Conservation (phyloP, 1,284 basidiomycete genomes). For the Cryptococcus sp. region DNA sequence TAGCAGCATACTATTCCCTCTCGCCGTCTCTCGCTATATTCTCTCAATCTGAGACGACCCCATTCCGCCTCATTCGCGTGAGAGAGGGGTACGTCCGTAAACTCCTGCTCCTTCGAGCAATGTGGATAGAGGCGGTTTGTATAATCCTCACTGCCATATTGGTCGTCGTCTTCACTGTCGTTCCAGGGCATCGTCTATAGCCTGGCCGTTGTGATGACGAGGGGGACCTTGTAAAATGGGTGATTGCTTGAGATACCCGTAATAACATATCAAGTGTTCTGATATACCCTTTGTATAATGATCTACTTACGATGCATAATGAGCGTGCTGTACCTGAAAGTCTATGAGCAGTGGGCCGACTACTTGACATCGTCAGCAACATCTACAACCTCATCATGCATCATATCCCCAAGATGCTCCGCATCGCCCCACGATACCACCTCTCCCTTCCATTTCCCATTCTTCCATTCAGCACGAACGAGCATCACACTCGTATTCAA, state of each 20-base stretch:
- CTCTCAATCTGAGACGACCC: conserved; percentile 59
- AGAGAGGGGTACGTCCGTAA: conserved; percentile 90
- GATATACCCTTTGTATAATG: no score
- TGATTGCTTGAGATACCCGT: no score
- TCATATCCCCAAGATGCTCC: conserved; percentile 22
- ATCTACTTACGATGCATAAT: no score
- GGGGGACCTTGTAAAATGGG: no score
- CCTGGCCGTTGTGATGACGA: background rate
- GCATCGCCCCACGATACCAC: conserved; percentile 29
- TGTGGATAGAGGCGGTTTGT: conserved; percentile 65
- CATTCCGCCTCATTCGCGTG: conserved; percentile 86
- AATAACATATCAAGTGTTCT: no score
- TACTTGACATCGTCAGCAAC: conserved; percentile 13
- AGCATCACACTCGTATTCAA: conserved; percentile 35
- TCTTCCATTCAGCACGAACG: conserved; percentile 12
- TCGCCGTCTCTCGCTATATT: conserved; percentile 70
- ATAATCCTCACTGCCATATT: conserved; percentile 44
- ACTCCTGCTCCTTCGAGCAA: conserved; percentile 78
- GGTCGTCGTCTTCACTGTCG: conserved; percentile 46
- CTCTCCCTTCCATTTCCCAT: conserved; percentile 13
- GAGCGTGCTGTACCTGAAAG: no score
- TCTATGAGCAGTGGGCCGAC: no score
- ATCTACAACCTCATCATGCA: conserved; percentile 3
- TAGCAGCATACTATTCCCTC: conserved; percentile 94
- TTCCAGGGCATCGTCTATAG: conserved; percentile 45